Evolutionary conservation across 768 basidiomycete species (phyloP).

Genomic region (Xerocomus brunneocitrinus): DNA sequence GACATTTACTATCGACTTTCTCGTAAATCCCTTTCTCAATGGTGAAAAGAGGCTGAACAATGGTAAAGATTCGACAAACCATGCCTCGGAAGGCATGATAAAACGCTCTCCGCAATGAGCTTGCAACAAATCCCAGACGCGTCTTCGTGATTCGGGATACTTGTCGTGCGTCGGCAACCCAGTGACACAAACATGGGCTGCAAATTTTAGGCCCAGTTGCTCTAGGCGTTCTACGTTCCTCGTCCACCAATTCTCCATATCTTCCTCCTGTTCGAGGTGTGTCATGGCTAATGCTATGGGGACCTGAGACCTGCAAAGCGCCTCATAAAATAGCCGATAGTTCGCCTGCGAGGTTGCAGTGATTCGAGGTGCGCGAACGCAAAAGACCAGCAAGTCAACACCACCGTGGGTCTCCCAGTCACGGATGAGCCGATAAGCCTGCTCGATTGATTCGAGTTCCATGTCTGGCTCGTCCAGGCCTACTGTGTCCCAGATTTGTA

Average conservation of each 20-base stretch:
- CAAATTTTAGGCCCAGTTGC: not conserved
- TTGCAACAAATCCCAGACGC: conserved; percentile 1
- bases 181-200: conserved; percentile 1
- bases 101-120: conserved; percentile 1
- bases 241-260: conserved; percentile 2
- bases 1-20: not conserved
- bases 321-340: conserved; percentile 1
- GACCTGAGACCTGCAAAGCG: not conserved
- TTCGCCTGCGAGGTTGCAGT: conserved; percentile 1
- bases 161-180: not conserved
- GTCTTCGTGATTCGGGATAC: not conserved
- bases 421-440: not conserved
- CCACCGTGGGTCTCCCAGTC: not conserved
- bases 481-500: not conserved
- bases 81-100: conserved; percentile 1
- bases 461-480: not conserved
- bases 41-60: not conserved
- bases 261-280: not conserved
- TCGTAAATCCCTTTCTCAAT: not conserved
- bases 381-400: not conserved
- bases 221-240: not conserved
- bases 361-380: not conserved
- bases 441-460: not conserved
- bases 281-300: conserved; percentile 2
- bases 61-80: not conserved